Base-by-base conservation (phyloP, 2,329 filamentous ascomycete species). In the Pseudogymnoascus sp. region DNA sequence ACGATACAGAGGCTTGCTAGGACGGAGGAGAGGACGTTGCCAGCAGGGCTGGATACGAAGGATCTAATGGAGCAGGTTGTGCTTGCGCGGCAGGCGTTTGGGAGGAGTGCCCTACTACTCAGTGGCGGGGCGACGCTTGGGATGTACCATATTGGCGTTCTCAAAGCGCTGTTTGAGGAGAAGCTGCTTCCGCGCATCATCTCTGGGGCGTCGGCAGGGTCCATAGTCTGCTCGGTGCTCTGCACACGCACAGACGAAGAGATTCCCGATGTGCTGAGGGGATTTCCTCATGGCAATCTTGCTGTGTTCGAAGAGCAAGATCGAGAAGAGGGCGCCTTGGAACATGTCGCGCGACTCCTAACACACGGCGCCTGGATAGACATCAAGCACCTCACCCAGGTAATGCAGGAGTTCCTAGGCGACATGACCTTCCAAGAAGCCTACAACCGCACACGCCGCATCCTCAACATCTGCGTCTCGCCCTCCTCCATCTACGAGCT, bases 371-470 rank as follows among this genome's bases (percentile, higher is more conserved):
- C 87, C 53, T 88, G 93, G 78, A 90, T 93, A 66, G 91, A 97
- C 71, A 96, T 96, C 69, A 84, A 84, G 24, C 87, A 96, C 73
- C 78, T 97, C 59, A 88, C 85, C 2, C 82, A 88, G 56, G 91
- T 96, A 5, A 95, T 98, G 90, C 84, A 85, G 62, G 81, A 81
- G 33, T 79, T 95, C 70, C 81, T 96, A 6, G 92, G 92, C 38
- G 90, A 97, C 70, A 88, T 96, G 70, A 98, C 93, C 0, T 98
- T 98, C 69, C 90, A 93, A 71, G 93, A 98, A 75, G 91, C 92
- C 0, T 97, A 97, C 78, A 96, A 96, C 72, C 88, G 92, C n/a
- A 96, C 93, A 0, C 85, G 91, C 28, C 85, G 92, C 64, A 93
- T 97, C 65, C 84, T 96, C 71, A 98, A 97, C 73, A 96, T 98